Base-by-base conservation (phyloP, 148 eudicot species). In the Amaranthus palmeri region DNA sequence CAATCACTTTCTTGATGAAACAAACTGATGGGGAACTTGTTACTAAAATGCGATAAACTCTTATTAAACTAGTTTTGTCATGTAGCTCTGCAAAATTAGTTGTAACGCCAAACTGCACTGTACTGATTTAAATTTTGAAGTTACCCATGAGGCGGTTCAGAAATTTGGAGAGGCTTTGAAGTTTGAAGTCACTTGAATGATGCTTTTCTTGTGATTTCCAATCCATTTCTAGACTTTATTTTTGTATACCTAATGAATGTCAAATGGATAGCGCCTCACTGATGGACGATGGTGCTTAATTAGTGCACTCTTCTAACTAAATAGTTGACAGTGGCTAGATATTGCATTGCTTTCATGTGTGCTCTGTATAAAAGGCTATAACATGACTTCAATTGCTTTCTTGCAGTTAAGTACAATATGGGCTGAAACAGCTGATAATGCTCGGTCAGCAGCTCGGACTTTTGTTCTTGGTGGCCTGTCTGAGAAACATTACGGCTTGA, bases 351-450 rank as follows among this genome's bases (percentile, higher is more conserved):
- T 3, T 46, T n/a, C n/a, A n/a, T n/a, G 36, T 25, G 36, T 25
- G 36, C 36, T 25, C 47, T n/a, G 46, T 42, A 56, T 60, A 17
- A 61, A 54, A 40, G 40, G 41, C 65, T 48, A 10, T 55, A 47
- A 36, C 4, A 3, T 59, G 43, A 17, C 61, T 50, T 4, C 59
- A 61, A 41, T 50, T 75, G 65, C 72, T 13, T 42, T 68, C 64
- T 74, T 84, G 50, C 79, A 93, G 98, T 67, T 93, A 81, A 90
- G 96, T 83, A 93, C 98, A 25, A 93, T 90, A 70, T 93, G 92
- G 96, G 92, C 98, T 43, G 92, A 83, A 80, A 80, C 98, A 14
- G 90, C 93, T 76, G 92, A 93, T 70, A 86, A 90, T 78, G 98
- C 98, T n/a, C 82, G 96, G 78, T 80, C 88, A 75, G 93, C 92